These are phyloP conservation scores for Podaxis rugospora DNA, from an alignment of 768 basidiomycete genomes.

Conservation along the genomic window DNA sequence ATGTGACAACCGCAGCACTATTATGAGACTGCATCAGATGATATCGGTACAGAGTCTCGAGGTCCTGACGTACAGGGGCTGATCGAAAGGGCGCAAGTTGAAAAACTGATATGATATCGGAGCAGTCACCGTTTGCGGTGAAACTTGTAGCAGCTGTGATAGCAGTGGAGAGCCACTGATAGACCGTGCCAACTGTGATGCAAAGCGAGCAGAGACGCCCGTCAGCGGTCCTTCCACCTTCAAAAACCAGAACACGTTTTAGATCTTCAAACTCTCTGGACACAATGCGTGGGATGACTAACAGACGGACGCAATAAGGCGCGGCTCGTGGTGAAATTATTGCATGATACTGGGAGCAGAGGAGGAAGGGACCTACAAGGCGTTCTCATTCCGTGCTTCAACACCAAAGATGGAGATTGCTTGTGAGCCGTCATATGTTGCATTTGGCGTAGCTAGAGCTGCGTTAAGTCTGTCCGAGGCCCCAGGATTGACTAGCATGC, in stretches of 20 bases:
- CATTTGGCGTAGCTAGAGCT: constrained; percentile 34
- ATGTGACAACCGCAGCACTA: constrained; percentile 50
- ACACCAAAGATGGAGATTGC: constrained; percentile 47
- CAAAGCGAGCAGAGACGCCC: constrained; percentile 29
- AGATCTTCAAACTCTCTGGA: neutral
- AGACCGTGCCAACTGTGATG: constrained; percentile 24
- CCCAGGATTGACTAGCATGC: constrained; percentile 34
- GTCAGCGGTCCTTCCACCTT: constrained; percentile 33
- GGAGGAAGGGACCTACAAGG: constrained; percentile 38
- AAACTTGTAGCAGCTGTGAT: constrained; percentile 32
- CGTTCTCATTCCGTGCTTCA: constrained; percentile 16
- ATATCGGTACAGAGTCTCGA: neutral
- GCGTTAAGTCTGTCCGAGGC: constrained; percentile 31
- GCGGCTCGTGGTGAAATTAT: constrained; percentile 21
- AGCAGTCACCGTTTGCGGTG: constrained; percentile 44
- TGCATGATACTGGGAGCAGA: neutral
- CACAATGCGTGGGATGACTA: neutral
- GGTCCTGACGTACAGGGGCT: constrained; percentile 42
- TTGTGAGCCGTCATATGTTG: constrained; percentile 40
- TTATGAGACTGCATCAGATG: too few species aligned
- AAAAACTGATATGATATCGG: constrained; percentile 45
- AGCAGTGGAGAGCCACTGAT: constrained; percentile 25
- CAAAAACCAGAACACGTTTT: neutral
- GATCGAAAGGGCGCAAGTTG: constrained; percentile 55
- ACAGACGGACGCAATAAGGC: constrained; percentile 28